Evolutionary conservation across 805 yeast genomes (phyloP), one percentile per base, ranked within the genome.

Genomic region (Candida orba): DNA sequence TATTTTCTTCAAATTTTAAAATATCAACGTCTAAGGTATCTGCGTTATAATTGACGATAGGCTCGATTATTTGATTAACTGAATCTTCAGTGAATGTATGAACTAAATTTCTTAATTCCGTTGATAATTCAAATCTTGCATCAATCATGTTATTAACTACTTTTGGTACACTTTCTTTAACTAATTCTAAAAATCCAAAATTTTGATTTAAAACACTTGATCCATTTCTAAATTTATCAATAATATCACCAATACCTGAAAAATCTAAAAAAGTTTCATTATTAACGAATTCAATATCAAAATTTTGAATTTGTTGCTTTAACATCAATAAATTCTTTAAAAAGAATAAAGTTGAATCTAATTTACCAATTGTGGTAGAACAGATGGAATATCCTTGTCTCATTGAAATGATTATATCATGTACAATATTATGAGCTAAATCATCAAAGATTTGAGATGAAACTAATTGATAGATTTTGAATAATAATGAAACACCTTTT

Each of bases 371-470:
- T 51, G 71, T 64, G 7, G 67, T 52, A 31, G 60, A 52, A 7
- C 78, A 71, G 22, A 75, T 53, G 4, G 68, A 64, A 50, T 73
- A 73, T 12, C 84, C 82, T 14, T 66, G 63, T 43, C 75, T 73
- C 52, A 88, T 63, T 7, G 93, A 77, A 14, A 65, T 55, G 32
- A 88, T 75, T 53, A 93, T 81, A 36, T 83, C 75, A 57, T 86
- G 96, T 4, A 91, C 84, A 41, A 88, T 80, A 44, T 84, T 78
- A 59, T 88, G 95, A 0, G 96, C 95, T 50, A 90, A 65, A 56
- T 87, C 95, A 59, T 88, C 95, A 64, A 90, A 91, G 2, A 88
- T 84, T 12, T 73, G 66, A 2, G 90, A 79, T 51, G 82, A 81
- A 32, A 91, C 75, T 53, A 89, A 67, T 54, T 86, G 95, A 57